Evolutionary conservation across 257 asterid species (phyloP).

Genomic region (Solanum pennellii): DNA sequence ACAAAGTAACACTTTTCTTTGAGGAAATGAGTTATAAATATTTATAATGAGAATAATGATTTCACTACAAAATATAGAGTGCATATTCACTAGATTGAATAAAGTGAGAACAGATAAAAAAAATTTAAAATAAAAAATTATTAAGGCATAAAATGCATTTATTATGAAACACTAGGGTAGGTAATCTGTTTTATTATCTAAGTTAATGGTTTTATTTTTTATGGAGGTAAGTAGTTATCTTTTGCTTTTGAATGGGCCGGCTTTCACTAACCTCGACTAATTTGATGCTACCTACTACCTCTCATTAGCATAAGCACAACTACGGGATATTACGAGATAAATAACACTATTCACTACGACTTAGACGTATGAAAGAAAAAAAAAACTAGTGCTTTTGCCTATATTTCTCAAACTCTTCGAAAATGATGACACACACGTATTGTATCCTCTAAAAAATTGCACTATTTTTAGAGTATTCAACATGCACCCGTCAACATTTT

Average conservation of each 20-base stretch:
- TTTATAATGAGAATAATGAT: not conserved
- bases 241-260: not conserved
- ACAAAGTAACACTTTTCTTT: not conserved
- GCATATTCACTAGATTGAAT: not conserved
- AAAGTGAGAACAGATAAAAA: not conserved
- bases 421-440: not conserved
- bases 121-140: not conserved
- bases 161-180: not conserved
- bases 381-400: not conserved
- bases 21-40: not conserved
- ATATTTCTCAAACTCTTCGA: not conserved
- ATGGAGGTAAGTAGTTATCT: not conserved
- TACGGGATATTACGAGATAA: not conserved
- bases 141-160: not conserved
- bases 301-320: not conserved
- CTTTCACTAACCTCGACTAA: not conserved
- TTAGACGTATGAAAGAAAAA: not conserved
- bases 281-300: not conserved
- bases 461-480: not conserved
- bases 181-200: not conserved
- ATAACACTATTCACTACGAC: not conserved
- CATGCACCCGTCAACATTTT: not conserved
- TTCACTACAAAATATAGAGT: not conserved
- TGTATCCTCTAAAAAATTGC: not conserved
- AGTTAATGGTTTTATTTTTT: not conserved